phyloP scores from a whole-genome alignment of 2,329 filamentous ascomycete species.

The Penicillium sp. region DNA sequence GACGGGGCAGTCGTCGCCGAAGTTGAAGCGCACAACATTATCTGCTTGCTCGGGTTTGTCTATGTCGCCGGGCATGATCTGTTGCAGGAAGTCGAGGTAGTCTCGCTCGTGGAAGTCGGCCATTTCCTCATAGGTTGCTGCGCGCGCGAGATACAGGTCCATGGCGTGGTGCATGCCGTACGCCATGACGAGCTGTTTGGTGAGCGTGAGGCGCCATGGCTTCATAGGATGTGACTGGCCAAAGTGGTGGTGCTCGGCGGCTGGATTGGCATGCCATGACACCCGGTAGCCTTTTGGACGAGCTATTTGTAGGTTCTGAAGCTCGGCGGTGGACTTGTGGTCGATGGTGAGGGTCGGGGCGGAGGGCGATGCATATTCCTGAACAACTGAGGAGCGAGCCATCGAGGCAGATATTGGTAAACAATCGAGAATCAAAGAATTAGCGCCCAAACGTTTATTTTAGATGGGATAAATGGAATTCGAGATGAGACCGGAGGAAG shows the following conservation, averaged over 20 bases:
- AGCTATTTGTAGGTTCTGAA: slow-evolving; percentile 66
- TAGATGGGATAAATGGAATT: slow-evolving; percentile 1
- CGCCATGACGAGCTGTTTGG: slow-evolving; percentile 89
- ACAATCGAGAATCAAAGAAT: not conserved
- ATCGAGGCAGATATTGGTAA: slow-evolving; percentile 25
- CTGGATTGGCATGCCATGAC: slow-evolving; percentile 92
- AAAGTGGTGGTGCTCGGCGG: slow-evolving; percentile 96
- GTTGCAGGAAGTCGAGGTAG: slow-evolving; percentile 85
- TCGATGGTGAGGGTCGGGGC: slow-evolving; percentile 49
- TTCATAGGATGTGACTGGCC: slow-evolving; percentile 98
- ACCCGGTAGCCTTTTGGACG: slow-evolving; percentile 84
- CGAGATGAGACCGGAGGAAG: not conserved
- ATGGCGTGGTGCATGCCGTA: slow-evolving; percentile 97
- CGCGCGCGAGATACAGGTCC: slow-evolving; percentile 85
- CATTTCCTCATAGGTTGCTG: slow-evolving; percentile 84
- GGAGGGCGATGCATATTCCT: slow-evolving; percentile 50
- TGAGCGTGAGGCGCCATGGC: slow-evolving; percentile 92
- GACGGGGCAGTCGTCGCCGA: slow-evolving; percentile 91
- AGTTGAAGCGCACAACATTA: slow-evolving; percentile 69
- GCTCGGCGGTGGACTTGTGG: slow-evolving; percentile 54
- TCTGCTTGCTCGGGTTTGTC: slow-evolving; percentile 62
- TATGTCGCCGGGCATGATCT: slow-evolving; percentile 68
- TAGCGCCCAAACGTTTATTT: not conserved
- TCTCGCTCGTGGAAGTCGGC: slow-evolving; percentile 82
- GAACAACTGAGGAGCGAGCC: slow-evolving; percentile 48